A percentile compares a stretch with the other conserved stretches of the same genome.
Conservation (phyloP, 306 rosid genomes). For the Vachellia collinsii region DNA sequence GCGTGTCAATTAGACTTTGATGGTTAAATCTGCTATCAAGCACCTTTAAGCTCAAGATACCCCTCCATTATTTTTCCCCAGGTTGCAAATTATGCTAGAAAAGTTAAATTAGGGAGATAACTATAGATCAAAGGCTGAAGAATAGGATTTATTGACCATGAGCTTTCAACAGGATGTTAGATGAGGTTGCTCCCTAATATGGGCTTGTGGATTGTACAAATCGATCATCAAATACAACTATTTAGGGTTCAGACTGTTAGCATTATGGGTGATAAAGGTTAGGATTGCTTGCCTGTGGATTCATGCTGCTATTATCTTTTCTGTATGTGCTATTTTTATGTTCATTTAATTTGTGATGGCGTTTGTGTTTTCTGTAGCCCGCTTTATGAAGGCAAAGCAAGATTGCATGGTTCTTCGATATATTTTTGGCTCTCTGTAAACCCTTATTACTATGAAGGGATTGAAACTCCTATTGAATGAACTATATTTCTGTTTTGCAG, state of each 20-base stretch:
- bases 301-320: neutral
- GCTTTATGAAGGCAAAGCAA: constrained; percentile 4
- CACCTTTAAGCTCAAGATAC: constrained; percentile 13
- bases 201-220: neutral
- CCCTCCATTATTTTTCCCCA: neutral
- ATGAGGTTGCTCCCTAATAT: neutral
- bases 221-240: neutral
- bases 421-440: neutral
- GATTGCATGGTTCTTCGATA: neutral
- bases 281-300: neutral
- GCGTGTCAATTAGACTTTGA: constrained; percentile 15
- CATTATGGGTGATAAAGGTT: neutral
- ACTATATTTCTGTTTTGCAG: constrained; percentile 54
- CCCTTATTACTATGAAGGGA: neutral
- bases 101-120: neutral
- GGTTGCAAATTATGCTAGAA: neutral
- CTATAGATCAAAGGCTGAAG: neutral
- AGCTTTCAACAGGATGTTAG: neutral
- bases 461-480: constrained; percentile 33
- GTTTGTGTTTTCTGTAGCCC: constrained; percentile 8
- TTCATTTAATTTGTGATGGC: constrained; percentile 1
- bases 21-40: neutral
- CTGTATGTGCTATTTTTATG: constrained; percentile 13
- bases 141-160: neutral
- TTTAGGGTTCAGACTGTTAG: neutral